These are phyloP conservation scores for Colletotrichum endophyticum DNA, from an alignment of 2,329 filamentous ascomycete genomes.

Conservation along the genomic window DNA sequence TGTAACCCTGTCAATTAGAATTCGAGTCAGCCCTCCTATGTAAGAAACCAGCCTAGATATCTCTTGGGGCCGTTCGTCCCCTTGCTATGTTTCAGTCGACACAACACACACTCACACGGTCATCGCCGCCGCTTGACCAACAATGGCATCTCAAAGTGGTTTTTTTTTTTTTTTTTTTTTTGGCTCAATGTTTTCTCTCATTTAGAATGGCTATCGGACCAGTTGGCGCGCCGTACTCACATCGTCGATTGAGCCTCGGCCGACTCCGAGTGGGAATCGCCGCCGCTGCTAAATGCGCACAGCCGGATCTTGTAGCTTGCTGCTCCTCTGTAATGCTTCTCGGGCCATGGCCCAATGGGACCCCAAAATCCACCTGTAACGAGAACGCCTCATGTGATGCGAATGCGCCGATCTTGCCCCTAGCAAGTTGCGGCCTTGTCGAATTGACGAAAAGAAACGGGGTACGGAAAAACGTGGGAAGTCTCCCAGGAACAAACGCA, in stretches of 20 bases:
- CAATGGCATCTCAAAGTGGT: not conserved
- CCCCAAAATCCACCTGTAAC: not conserved
- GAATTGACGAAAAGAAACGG: not conserved
- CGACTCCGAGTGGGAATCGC: not conserved
- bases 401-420: not conserved
- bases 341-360: not conserved
- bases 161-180: not conserved
- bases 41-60: not conserved
- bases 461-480: not conserved
- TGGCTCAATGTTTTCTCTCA: not conserved
- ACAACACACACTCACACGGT: not conserved
- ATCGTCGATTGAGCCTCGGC: not conserved
- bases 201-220: not conserved
- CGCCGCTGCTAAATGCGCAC: not conserved
- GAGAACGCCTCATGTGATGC: conserved; percentile 18
- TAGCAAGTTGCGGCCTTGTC: not conserved
- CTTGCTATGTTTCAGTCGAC: conserved; percentile 10
- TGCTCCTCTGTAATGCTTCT: conserved; percentile 3
- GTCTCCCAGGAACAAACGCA: not conserved
- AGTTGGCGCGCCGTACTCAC: not conserved
- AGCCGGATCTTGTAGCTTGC: not conserved
- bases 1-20: not conserved
- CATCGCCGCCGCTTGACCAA: not conserved
- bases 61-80: not conserved
- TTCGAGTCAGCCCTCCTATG: not conserved